phyloP scores from a whole-genome alignment of 129 eudicot genomes.

The Cynara cardunculus region DNA sequence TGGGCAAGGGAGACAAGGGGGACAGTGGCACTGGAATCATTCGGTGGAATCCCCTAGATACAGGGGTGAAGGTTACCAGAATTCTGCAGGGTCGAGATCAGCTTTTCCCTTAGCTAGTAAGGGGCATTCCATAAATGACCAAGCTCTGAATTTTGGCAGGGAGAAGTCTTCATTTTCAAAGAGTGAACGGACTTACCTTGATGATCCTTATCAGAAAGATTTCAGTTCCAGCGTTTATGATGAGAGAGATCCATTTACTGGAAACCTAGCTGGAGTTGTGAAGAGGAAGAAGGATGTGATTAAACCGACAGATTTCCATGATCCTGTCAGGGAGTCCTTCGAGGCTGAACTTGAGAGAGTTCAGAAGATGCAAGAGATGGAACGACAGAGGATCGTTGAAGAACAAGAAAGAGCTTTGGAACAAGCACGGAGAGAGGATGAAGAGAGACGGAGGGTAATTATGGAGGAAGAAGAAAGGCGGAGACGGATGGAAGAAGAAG shows the following conservation, averaged over 20 bases:
- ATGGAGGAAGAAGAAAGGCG: slow-evolving; percentile 79
- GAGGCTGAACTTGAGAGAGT: slow-evolving; percentile 98
- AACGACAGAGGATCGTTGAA: slow-evolving; percentile 63
- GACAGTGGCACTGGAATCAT: slow-evolving; percentile 50
- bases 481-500: slow-evolving; percentile 81
- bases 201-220: slow-evolving; percentile 51
- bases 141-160: slow-evolving; percentile 37
- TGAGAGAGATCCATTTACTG: slow-evolving; percentile 71
- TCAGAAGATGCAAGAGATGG: slow-evolving; percentile 96
- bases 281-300: slow-evolving; percentile 70
- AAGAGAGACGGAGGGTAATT: slow-evolving; percentile 66
- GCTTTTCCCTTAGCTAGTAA: slow-evolving; percentile 42
- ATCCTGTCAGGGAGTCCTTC: slow-evolving; percentile 92
- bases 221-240: slow-evolving; percentile 51
- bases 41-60: slow-evolving; percentile 40
- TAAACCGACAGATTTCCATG: slow-evolving; percentile 61
- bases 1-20: slow-evolving; percentile 41
- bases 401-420: slow-evolving; percentile 90
- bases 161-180: slow-evolving; percentile 52
- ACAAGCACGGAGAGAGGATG: slow-evolving; percentile 82
- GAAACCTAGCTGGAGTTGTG: slow-evolving; percentile 59
- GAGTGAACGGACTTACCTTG: slow-evolving; percentile 47
- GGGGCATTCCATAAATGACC: slow-evolving; percentile 38
- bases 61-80: slow-evolving; percentile 42
- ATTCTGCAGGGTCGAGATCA: slow-evolving; percentile 32